phyloP scores from a whole-genome alignment of 371 early-diverging fungal species.

The Actinomortierella ambigua region DNA sequence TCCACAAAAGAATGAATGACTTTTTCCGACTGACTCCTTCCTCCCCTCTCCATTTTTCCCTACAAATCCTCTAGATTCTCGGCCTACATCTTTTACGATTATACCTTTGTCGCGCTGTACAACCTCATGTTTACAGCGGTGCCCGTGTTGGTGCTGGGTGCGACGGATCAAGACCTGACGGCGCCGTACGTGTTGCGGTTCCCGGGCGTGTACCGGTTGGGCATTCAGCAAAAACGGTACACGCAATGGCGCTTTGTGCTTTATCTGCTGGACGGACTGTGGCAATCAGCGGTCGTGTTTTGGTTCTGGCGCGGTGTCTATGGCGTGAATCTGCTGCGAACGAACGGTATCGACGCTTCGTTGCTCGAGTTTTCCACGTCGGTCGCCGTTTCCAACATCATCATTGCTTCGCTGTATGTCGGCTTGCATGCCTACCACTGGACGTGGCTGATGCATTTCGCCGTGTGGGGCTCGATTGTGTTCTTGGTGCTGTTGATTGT shows the following conservation, averaged over 20 bases:
- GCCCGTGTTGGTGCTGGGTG: constrained; percentile 69
- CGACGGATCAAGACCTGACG: constrained; percentile 68
- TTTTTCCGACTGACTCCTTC: background rate
- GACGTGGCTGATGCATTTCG: constrained; percentile 69
- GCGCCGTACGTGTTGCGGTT: constrained; percentile 60
- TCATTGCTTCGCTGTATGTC: constrained; percentile 75
- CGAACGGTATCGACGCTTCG: constrained; percentile 51
- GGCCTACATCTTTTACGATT: constrained; percentile 87
- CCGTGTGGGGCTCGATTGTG: constrained; percentile 52
- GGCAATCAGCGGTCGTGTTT: constrained; percentile 72
- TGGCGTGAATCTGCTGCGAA: constrained; percentile 19
- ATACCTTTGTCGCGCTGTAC: constrained; percentile 81
- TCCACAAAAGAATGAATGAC: too few relatives aligned
- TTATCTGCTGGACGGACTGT: constrained; percentile 72
- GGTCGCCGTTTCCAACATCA: constrained; percentile 64
- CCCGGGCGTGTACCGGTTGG: constrained; percentile 70
- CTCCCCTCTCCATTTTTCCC: background rate
- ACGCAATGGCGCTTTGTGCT: constrained; percentile 63
- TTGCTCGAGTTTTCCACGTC: constrained; percentile 63
- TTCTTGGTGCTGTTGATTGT: constrained; percentile 59
- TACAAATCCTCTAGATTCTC: constrained; percentile 68
- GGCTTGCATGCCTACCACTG: constrained; percentile 77
- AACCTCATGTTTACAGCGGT: constrained; percentile 81
- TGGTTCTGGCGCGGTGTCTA: constrained; percentile 65
- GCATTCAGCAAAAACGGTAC: constrained; percentile 64